Conservation (phyloP, 1,284 basidiomycete genomes). For the Sphaerobolus stellatus region DNA sequence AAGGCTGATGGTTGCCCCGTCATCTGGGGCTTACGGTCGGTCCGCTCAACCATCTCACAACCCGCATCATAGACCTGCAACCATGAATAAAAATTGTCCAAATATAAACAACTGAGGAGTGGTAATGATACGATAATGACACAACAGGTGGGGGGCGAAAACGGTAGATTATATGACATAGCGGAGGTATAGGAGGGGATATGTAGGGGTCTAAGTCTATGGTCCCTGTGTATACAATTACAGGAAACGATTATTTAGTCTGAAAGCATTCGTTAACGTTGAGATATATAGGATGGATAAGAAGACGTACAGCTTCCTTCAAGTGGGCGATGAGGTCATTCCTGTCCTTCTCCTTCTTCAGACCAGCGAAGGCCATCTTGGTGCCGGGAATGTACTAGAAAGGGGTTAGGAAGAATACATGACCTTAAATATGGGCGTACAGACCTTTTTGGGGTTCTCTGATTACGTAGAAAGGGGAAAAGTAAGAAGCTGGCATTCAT, state of each 20-base stretch:
- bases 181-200: neutral
- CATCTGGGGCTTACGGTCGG: too few species aligned
- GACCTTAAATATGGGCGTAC: constrained; percentile 16
- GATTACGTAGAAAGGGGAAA: constrained; percentile 14
- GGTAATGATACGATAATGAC: too few species aligned
- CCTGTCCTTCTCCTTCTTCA: constrained; percentile 97
- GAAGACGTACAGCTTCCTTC: constrained; percentile 60
- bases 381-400: constrained; percentile 89
- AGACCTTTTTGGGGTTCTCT: constrained; percentile 94
- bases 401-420: constrained; percentile 15
- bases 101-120: too few species aligned
- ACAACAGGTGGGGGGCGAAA: too few species aligned
- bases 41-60: too few species aligned
- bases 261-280: neutral
- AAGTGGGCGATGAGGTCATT: constrained; percentile 83
- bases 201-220: neutral
- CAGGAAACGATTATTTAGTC: constrained; percentile 5
- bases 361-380: constrained; percentile 96
- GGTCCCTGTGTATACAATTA: neutral
- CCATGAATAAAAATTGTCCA: too few species aligned
- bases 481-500: neutral
- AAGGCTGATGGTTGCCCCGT: too few species aligned
- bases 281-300: neutral
- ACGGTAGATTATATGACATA: too few species aligned
- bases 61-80: too few species aligned